Conservation (phyloP, 2,329 filamentous ascomycete species). For the Fusarium papillatum region DNA sequence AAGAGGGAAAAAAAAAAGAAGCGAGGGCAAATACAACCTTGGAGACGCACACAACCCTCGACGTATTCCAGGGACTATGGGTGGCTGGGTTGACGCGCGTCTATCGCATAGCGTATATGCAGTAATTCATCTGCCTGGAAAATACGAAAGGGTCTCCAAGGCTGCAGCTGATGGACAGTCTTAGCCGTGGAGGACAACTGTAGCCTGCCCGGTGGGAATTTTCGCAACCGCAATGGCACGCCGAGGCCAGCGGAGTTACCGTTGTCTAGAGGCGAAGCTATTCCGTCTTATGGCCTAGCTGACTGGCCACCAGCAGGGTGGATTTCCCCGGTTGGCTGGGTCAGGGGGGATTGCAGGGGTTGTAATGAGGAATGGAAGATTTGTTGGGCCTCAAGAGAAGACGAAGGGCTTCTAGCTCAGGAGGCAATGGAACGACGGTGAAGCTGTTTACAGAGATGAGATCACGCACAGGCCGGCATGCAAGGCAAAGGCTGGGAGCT, state of each 20-base stretch:
- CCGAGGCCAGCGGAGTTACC: conserved; percentile 36
- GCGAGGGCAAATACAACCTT: conserved; percentile 6
- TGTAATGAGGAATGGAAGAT: conserved; percentile 33
- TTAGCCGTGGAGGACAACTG: conserved; percentile 21
- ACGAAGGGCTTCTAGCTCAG: conserved; percentile 18
- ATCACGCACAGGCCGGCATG: conserved; percentile 1
- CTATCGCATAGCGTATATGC: conserved; percentile 22
- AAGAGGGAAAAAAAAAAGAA: conserved; percentile 4
- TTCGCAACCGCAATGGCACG: conserved; percentile 28
- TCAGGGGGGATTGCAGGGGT: conserved; percentile 35
- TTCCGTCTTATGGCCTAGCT: conserved; percentile 29
- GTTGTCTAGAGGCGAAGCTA: conserved; percentile 32
- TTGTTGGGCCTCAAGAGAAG: conserved; percentile 33
- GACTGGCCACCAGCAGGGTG: conserved; percentile 39
- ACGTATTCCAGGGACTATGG: conserved; percentile 4
- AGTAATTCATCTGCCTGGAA: conserved; percentile 29
- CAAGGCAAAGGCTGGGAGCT: background rate
- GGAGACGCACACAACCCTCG: conserved; percentile 4
- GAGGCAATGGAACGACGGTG: conserved; percentile 22
- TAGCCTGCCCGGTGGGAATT: conserved; percentile 39
- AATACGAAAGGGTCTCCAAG: conserved; percentile 16
- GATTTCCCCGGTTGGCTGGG: conserved; percentile 36
- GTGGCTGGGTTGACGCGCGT: conserved; percentile 35
- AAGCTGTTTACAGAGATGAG: conserved; percentile 8
- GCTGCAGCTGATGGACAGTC: conserved; percentile 29